Evolutionary conservation across 2,329 filamentous ascomycete species (phyloP).

Genomic region (Xylariaceae sp.): DNA sequence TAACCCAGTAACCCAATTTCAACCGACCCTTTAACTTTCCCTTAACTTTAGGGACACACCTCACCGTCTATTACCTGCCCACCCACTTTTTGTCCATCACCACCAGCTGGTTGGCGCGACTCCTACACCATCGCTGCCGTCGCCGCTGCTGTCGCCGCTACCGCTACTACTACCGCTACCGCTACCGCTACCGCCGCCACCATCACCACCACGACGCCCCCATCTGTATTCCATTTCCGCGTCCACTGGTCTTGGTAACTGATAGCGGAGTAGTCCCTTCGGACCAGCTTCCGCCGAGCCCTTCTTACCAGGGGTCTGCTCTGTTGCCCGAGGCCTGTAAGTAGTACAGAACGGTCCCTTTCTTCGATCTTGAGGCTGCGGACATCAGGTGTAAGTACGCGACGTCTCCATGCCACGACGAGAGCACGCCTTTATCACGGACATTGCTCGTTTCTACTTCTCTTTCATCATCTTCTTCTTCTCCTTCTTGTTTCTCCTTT

Average conservation of each 20-base stretch:
- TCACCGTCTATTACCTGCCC: conserved; percentile 4
- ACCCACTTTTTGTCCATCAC: neutral
- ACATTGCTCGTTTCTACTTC: neutral
- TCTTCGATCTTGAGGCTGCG: conserved; percentile 1
- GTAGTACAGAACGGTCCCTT: neutral
- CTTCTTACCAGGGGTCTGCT: neutral
- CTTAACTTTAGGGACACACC: neutral
- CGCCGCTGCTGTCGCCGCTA: neutral
- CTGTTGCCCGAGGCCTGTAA: conserved; percentile 10
- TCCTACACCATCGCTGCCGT: neutral
- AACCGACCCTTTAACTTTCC: neutral
- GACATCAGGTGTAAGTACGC: conserved; percentile 15
- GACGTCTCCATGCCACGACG: conserved; percentile 1
- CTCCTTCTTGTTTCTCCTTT: neutral
- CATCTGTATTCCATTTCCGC: neutral
- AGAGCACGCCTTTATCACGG: neutral
- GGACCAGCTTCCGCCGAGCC: neutral
- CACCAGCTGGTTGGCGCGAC: neutral
- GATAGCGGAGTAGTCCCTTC: neutral
- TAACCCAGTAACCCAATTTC: conserved; percentile 1
- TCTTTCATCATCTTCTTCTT: neutral
- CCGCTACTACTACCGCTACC: neutral
- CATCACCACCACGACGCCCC: conserved; percentile 1
- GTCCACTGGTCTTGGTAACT: neutral
- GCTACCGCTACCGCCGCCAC: neutral